Percentiles rank a stretch among this genome's conserved stretches.
These are phyloP conservation scores for Penicillium pancosmium DNA, from an alignment of 495 filamentous ascomycete species.

Conservation along the genomic window DNA sequence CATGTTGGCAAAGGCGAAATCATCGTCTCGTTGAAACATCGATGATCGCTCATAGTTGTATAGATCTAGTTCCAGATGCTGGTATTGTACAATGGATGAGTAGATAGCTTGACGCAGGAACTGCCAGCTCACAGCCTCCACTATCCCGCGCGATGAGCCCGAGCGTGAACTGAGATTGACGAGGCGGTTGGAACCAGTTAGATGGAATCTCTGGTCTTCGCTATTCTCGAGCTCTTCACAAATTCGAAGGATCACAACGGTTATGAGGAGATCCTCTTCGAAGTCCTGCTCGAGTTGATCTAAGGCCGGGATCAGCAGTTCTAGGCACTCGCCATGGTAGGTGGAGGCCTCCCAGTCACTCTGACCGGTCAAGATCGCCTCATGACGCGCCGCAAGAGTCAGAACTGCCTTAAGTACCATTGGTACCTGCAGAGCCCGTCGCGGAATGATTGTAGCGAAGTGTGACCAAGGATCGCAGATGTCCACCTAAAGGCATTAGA, in stretches of 20 bases:
- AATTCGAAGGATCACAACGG: slow-evolving; percentile 41
- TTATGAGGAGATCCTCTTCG: slow-evolving; percentile 38
- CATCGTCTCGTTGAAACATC: slow-evolving; percentile 38
- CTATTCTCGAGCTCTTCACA: slow-evolving; percentile 42
- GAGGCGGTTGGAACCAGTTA: slow-evolving; percentile 40
- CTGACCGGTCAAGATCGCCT: slow-evolving; percentile 33
- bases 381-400: slow-evolving; percentile 37
- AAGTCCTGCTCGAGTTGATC: slow-evolving; percentile 32
- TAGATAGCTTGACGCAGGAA: slow-evolving; percentile 48
- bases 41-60: slow-evolving; percentile 39
- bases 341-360: slow-evolving; percentile 42
- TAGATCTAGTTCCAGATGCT: slow-evolving; percentile 38
- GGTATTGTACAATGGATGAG: slow-evolving; percentile 39
- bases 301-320: slow-evolving; percentile 36
- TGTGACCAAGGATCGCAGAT: slow-evolving; percentile 40
- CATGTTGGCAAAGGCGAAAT: slow-evolving; percentile 38
- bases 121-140: slow-evolving; percentile 47
- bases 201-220: slow-evolving; percentile 40
- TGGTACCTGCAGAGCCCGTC: slow-evolving; percentile 34
- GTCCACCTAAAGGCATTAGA: slow-evolving; percentile 31
- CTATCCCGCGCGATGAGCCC: slow-evolving; percentile 40
- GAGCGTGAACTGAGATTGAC: slow-evolving; percentile 41
- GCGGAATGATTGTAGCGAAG: slow-evolving; percentile 40
- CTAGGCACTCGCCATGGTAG: slow-evolving; percentile 42
- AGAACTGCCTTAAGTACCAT: slow-evolving; percentile 42